Evolutionary conservation across 2,329 filamentous ascomycete genomes (phyloP).

Genomic region (Pseudogymnoascus sp.): DNA sequence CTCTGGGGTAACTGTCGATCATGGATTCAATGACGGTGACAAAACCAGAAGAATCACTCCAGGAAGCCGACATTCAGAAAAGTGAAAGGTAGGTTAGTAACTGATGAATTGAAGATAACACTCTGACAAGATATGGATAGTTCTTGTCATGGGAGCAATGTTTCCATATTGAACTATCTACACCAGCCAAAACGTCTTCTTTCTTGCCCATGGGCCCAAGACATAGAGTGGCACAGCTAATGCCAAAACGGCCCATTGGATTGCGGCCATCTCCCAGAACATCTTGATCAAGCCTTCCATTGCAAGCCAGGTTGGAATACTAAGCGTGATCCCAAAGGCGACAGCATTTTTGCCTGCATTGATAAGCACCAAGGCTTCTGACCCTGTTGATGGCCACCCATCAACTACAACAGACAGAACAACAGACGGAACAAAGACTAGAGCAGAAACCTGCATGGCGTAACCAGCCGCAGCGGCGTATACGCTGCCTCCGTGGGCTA

Average conservation of each 20-base stretch:
- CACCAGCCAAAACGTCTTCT: background rate
- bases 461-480: constrained; percentile 24
- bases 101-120: background rate
- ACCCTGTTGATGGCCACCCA: constrained; percentile 24
- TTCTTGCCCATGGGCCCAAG: constrained; percentile 18
- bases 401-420: constrained; percentile 30
- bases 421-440: constrained; percentile 29
- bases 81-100: background rate
- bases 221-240: constrained; percentile 28
- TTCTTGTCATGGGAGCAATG: background rate
- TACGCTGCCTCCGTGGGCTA: constrained; percentile 21
- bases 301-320: constrained; percentile 22
- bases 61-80: background rate
- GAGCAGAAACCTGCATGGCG: constrained; percentile 24
- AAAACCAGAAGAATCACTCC: background rate
- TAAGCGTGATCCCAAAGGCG: constrained; percentile 18
- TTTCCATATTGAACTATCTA: background rate
- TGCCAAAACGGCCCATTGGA: constrained; percentile 28
- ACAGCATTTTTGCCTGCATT: constrained; percentile 26
- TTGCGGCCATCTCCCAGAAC: constrained; percentile 29
- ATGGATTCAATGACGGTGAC: background rate
- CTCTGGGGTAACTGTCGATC: background rate
- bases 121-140: background rate
- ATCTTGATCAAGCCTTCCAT: constrained; percentile 27
- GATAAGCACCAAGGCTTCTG: constrained; percentile 29